Base-by-base conservation (phyloP, 257 asterid species). In the Solanum tacnaense region DNA sequence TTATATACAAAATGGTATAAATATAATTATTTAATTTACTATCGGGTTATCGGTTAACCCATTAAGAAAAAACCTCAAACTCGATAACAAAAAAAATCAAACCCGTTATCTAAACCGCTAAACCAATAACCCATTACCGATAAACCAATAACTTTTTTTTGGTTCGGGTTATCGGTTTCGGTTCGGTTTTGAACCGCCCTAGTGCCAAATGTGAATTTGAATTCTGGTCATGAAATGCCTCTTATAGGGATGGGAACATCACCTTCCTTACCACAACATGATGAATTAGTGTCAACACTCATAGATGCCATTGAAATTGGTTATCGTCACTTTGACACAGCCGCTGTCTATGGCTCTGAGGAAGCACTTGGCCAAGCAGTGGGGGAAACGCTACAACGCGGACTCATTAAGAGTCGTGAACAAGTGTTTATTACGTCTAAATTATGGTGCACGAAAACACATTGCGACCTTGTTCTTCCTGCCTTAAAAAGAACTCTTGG, bases 311-410 rank as follows among this genome's bases (percentile, higher is more conserved):
- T 92, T 9, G 89, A 91, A 68, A 79, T 87, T n/a, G 95, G 94
- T 0, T 92, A 92, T 87, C 93, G 94, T 75, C 96, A 93, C 88
- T 88, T 93, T 25, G 94, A 93, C 91, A 92, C 95, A 0, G 96
- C 96, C 9, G 36, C 92, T n/a, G 6, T 1, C 34, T 92, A 92
- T 71, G 93, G 92, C 27, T 31, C 92, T 0, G 96, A 92, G 90
- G 93, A 89, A 49, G 89, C 91, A 46, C 67, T 94, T 23, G 94
- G 96, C 18, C 83, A 38, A 38, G 94, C 93, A 9, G 92, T 92
- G 89, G 91, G 86, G 0, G 87, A 65, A 6, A 93, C 95, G 7
- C 5, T 49, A 49, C 21, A 49, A 49, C 23, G 9, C 23, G 3
- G 60, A 52, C 23, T 52, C 21, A 52, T 46, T 46, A 46, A 46